Conservation (phyloP, 75 land plant genomes). For the Sequoia sempervirens region DNA sequence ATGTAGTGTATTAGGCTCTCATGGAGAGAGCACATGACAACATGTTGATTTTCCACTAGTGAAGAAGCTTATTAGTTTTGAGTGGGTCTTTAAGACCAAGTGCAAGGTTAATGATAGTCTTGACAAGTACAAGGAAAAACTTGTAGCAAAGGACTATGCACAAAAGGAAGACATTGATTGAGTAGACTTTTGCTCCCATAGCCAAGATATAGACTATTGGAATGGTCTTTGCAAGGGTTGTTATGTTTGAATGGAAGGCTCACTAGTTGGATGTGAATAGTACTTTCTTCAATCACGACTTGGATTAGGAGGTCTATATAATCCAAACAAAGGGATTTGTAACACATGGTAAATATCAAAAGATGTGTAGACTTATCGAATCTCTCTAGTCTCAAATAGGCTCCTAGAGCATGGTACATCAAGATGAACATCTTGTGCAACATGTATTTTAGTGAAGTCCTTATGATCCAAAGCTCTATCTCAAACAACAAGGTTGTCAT, state of each 20-base stretch:
- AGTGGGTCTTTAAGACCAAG: slow-evolving; percentile 22
- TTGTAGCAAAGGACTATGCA: no score
- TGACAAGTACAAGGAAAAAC: slow-evolving; percentile 9
- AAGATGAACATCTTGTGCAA: not conserved
- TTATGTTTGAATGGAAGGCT: not conserved
- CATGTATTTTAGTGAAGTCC: not conserved
- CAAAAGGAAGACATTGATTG: no score
- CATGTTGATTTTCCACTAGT: no score
- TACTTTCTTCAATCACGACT: not conserved
- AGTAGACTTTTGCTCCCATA: not conserved
- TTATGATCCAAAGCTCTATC: not conserved
- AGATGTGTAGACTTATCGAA: not conserved
- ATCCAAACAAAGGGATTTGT: not conserved
- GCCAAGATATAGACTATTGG: not conserved
- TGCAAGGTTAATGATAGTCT: not conserved
- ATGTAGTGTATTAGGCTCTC: not conserved
- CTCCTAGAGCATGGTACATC: no score
- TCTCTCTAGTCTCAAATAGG: not conserved
- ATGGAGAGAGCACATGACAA: no score
- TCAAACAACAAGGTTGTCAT: not conserved
- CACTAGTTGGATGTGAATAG: not conserved
- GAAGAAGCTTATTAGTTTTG: slow-evolving; percentile 11
- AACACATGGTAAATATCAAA: not conserved
- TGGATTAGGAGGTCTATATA: not conserved
- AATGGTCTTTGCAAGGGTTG: not conserved